A percentile compares a stretch with the other conserved stretches of the same genome.
These are phyloP conservation scores for Xylariaceae sp. DNA, from an alignment of 2,329 filamentous ascomycete genomes.

Conservation along the genomic window DNA sequence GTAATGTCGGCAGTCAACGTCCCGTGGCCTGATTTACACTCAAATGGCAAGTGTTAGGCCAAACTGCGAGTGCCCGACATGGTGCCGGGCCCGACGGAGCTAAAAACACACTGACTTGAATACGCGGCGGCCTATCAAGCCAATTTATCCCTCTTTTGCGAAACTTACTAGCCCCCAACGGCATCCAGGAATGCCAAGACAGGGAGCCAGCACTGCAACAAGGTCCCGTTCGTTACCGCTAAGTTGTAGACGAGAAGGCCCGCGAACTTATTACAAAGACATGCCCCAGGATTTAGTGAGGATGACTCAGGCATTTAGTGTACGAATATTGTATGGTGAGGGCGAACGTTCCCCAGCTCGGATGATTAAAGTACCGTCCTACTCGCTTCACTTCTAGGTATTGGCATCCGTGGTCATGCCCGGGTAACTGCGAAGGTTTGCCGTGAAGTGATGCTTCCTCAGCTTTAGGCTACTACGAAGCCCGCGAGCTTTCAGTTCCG, in stretches of 20 bases:
- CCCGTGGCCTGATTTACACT: neutral
- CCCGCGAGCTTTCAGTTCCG: neutral
- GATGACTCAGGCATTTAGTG: neutral
- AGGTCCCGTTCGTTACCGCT: neutral
- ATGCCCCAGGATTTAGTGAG: neutral
- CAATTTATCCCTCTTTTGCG: neutral
- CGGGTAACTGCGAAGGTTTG: neutral
- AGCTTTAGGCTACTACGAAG: neutral
- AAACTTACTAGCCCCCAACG: neutral
- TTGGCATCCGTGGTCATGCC: too few species aligned
- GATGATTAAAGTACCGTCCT: too few species aligned
- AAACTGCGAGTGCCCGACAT: neutral
- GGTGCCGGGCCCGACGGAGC: too few species aligned
- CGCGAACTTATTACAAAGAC: neutral
- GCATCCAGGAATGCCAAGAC: neutral
- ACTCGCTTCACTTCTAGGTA: too few species aligned
- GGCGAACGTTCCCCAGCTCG: too few species aligned
- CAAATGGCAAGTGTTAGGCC: neutral
- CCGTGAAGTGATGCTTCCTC: neutral
- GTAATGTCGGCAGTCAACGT: neutral
- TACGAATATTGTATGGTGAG: too few species aligned
- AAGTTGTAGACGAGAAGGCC: neutral
- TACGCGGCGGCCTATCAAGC: neutral
- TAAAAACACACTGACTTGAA: neutral
- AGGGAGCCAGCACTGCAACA: neutral